Conservation (phyloP, 306 rosid genomes). For the Lupinus albus region DNA sequence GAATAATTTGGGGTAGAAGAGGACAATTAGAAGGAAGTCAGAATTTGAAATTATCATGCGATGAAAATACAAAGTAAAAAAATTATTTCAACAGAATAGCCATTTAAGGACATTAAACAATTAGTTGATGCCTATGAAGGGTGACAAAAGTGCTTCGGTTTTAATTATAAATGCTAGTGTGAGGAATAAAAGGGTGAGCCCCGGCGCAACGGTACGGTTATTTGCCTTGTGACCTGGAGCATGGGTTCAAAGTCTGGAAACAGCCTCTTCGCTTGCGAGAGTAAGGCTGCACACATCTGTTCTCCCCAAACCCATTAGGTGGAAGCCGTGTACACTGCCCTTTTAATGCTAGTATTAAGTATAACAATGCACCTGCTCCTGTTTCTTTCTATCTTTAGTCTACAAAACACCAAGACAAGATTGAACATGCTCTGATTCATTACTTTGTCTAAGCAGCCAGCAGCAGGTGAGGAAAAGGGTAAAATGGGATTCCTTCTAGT, state of each 20-base stretch:
- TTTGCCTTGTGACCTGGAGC: too few species aligned
- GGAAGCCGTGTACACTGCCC: too few species aligned
- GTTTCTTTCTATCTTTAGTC: conserved; percentile 20
- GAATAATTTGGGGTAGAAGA: conserved; percentile 22
- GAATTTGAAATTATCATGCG: conserved; percentile 32
- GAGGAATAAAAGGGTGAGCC: too few species aligned
- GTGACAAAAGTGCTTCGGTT: conserved; percentile 24
- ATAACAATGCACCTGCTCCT: conserved; percentile 28
- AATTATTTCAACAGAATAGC: conserved; percentile 36
- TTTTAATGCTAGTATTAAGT: conserved; percentile 15
- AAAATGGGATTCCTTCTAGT: too few species aligned
- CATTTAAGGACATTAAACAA: conserved; percentile 13
- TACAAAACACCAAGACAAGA: conserved; percentile 17
- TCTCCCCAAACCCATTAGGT: too few species aligned
- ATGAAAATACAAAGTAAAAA: conserved; percentile 30
- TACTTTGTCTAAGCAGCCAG: conserved; percentile 24
- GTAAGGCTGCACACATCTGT: too few species aligned
- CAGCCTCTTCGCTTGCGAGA: too few species aligned
- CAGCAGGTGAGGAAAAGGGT: too few species aligned
- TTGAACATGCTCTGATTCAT: conserved; percentile 25
- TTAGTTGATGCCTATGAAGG: not conserved
- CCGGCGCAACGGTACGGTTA: too few species aligned
- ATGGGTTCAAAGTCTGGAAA: too few species aligned
- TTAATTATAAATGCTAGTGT: too few species aligned
- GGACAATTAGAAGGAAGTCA: conserved; percentile 32